A percentile compares a stretch with the other conserved stretches of the same genome.
Conservation (phyloP, 441 rosid species). For the Flueggea neowawraea region DNA sequence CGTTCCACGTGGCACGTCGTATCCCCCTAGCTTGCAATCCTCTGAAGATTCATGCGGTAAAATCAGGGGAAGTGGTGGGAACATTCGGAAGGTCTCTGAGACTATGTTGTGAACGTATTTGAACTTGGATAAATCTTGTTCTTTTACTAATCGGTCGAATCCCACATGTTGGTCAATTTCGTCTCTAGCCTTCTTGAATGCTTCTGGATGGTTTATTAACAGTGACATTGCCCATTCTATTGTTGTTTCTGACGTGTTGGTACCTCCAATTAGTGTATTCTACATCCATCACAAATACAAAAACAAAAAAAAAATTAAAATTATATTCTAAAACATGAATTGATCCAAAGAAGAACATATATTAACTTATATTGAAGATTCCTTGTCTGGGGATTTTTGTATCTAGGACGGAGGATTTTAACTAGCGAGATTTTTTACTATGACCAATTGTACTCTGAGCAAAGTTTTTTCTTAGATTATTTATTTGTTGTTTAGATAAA, state of each 20-base stretch:
- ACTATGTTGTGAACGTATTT: slow-evolving; percentile 10
- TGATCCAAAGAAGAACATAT: no score
- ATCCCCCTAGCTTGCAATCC: slow-evolving; percentile 1
- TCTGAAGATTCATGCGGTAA: slow-evolving; percentile 2
- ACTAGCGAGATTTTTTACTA: no score
- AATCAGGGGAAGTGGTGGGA: slow-evolving; percentile 10
- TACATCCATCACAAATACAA: no score
- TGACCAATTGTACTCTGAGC: no score
- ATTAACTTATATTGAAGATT: no score
- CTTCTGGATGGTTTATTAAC: slow-evolving; percentile 6
- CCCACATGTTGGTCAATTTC: slow-evolving; percentile 3
- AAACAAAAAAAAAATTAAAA: no score
- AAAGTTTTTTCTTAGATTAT: no score
- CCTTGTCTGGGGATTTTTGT: no score
- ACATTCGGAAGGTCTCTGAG: slow-evolving; percentile 1
- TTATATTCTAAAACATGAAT: no score
- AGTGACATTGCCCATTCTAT: slow-evolving; percentile 15
- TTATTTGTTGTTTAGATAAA: no score
- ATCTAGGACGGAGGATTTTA: no score
- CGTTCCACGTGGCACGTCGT: neutral
- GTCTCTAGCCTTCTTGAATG: slow-evolving; percentile 1
- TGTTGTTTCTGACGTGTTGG: slow-evolving; percentile 1
- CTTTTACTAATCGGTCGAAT: neutral
- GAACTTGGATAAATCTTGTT: neutral
- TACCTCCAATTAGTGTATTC: neutral